Conservation (phyloP, 2,329 filamentous ascomycete genomes). For the Ascomycota sp. region DNA sequence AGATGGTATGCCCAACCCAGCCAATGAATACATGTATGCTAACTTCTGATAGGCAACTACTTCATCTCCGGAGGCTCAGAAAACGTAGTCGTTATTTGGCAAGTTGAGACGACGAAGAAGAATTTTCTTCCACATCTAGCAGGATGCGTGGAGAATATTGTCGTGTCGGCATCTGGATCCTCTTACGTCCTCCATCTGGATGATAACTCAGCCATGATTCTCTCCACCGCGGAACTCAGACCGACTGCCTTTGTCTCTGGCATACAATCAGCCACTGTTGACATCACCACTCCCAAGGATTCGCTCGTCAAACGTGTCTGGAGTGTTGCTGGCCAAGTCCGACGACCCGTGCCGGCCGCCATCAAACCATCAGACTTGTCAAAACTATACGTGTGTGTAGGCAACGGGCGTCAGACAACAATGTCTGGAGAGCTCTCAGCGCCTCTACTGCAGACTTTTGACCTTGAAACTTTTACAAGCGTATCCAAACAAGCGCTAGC, state of each 20-base stretch:
- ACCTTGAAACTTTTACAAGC: conserved; percentile 59
- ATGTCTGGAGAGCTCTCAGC: conserved; percentile 29
- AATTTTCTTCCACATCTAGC: conserved; percentile 82
- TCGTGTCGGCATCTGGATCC: conserved; percentile 58
- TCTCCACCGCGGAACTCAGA: conserved; percentile 77
- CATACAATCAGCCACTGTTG: conserved; percentile 45
- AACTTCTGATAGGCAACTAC: conserved; percentile 51
- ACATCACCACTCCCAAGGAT: conserved; percentile 28
- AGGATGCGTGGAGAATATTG: conserved; percentile 65
- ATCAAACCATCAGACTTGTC: conserved; percentile 42
- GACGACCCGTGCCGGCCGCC: conserved; percentile 33
- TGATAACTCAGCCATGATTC: conserved; percentile 78
- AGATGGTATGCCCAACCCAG: conserved; percentile 42
- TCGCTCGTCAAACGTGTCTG: conserved; percentile 31
- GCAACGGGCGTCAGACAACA: conserved; percentile 36
- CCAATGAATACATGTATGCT: conserved; percentile 6
- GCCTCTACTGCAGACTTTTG: conserved; percentile 61
- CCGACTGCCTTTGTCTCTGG: conserved; percentile 71
- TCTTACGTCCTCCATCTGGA: conserved; percentile 72
- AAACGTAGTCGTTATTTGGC: conserved; percentile 79
- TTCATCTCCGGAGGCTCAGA: conserved; percentile 83
- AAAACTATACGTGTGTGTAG: conserved; percentile 47
- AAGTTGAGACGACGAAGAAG: conserved; percentile 66
- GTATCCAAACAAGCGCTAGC: conserved; percentile 75
- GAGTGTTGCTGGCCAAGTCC: conserved; percentile 20